Evolutionary conservation across 2,329 filamentous ascomycete genomes (phyloP).

Genomic region (Fusarium sp.): DNA sequence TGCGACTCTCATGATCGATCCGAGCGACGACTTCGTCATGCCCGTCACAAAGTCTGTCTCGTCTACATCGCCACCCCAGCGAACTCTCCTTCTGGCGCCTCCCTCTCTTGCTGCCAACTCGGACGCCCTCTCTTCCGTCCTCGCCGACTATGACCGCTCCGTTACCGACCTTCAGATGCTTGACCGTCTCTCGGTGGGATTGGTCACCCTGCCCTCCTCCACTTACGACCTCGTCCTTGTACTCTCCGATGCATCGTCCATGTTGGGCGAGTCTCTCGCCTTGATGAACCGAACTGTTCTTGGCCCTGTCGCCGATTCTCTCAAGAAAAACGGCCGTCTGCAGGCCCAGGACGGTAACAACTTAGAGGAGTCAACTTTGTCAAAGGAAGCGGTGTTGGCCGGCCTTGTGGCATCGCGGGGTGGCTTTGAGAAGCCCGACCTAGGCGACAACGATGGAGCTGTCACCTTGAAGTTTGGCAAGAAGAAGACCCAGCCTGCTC

Average conservation of each 20-base stretch:
- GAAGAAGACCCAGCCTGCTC: constrained; percentile 51
- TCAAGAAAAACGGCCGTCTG: constrained; percentile 79
- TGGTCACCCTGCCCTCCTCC: constrained; percentile 80
- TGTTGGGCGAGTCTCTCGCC: constrained; percentile 73
- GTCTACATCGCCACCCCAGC: constrained; percentile 54
- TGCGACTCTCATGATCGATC: constrained; percentile 68
- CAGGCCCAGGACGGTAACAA: constrained; percentile 80
- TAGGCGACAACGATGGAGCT: constrained; percentile 69
- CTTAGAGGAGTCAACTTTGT: constrained; percentile 54
- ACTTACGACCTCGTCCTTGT: constrained; percentile 91
- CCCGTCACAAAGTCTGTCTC: constrained; percentile 43
- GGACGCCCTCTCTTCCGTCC: constrained; percentile 78
- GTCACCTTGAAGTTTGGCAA: constrained; percentile 64
- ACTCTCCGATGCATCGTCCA: constrained; percentile 82
- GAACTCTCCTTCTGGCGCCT: constrained; percentile 89
- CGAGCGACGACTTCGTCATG: constrained; percentile 66
- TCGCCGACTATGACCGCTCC: constrained; percentile 80
- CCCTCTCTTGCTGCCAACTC: constrained; percentile 91
- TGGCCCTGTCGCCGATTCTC: constrained; percentile 75
- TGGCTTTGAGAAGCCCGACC: constrained; percentile 82
- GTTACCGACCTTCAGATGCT: constrained; percentile 97
- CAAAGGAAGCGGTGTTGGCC: constrained; percentile 84
- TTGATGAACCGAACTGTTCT: constrained; percentile 79
- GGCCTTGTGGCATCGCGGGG: constrained; percentile 77
- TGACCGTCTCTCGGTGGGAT: constrained; percentile 86